Base-by-base conservation (phyloP, 768 basidiomycete species). In the Strobilomyces confusus region DNA sequence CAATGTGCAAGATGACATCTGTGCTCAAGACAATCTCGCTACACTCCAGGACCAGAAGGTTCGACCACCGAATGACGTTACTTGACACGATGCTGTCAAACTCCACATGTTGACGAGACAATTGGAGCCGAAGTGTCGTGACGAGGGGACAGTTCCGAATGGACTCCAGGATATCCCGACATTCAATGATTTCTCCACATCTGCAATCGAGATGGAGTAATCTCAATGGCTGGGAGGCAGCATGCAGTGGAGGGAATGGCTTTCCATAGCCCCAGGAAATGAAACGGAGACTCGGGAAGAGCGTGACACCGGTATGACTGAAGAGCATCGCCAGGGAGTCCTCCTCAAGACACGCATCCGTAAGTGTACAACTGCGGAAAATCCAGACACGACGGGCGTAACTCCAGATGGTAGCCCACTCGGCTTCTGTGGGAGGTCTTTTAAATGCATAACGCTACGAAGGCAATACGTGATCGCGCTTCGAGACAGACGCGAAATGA, bases 251-350 rank as follows among this genome's bases (percentile, higher is more conserved):
- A 15, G 20, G 48, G n/a, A 43, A 49, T 6, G 43, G 38, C 13
- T 20, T 12, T 25, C 32, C 32, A 17, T 30, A 38, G 0, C 17
- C 9, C 47, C 43, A 56, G 14, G 36, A 49, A 15, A 56, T 20
- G 38, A 1, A 40, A 17, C 45, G 46, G 36, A 51, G 40, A 37
- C 38, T 54, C 9, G 48, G 48, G 26, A 49, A 54, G 25, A 59
- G 51, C 7, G 25, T 4, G 7, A 29, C 23, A 12, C 23, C 4
- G 22, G 40, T 7, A 23, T 11, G 14, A 22, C 9, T 37, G 4
- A 50, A 26, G 19, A 55, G 26, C 36, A 40, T 44, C 15, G 14
- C 25, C 12, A 44, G 8, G 20, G 49, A 42, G 7, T 23, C 5
- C 0, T 44, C 45, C 3, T 52, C 26, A 6, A 58, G 49, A 33